Conservation (phyloP, 2,329 filamentous ascomycete species). For the Cladosporium austrohemisphaericum region DNA sequence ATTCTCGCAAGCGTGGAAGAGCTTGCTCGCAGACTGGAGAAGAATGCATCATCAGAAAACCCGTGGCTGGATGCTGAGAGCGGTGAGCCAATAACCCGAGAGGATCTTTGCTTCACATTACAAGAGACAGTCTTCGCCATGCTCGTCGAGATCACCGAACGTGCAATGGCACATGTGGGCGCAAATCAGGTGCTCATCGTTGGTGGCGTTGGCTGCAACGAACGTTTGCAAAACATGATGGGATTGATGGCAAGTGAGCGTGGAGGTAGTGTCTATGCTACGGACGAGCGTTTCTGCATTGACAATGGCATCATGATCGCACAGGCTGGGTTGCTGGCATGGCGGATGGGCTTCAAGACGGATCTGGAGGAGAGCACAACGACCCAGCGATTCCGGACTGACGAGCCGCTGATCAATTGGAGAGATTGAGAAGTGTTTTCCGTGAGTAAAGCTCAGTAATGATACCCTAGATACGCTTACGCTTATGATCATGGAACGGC, state of each 20-base stretch:
- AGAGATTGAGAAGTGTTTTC: slow-evolving; percentile 33
- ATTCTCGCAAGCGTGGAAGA: slow-evolving; percentile 81
- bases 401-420: slow-evolving; percentile 50
- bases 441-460: slow-evolving; percentile 1
- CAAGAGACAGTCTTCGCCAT: slow-evolving; percentile 96
- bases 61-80: slow-evolving; percentile 41
- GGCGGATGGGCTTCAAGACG: slow-evolving; percentile 74
- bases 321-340: slow-evolving; percentile 85
- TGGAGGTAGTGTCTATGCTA: slow-evolving; percentile 87
- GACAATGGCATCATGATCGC: slow-evolving; percentile 99
- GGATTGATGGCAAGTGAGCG: slow-evolving; percentile 85
- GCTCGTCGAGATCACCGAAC: slow-evolving; percentile 97
- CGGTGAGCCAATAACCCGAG: slow-evolving; percentile 64
- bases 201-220: slow-evolving; percentile 92
- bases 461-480: slow-evolving; percentile 10
- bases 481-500: neutral
- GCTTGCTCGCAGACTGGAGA: slow-evolving; percentile 64
- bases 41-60: slow-evolving; percentile 15
- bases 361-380: slow-evolving; percentile 74
- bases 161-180: slow-evolving; percentile 96
- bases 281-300: slow-evolving; percentile 96
- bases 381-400: slow-evolving; percentile 50
- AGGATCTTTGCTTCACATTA: slow-evolving; percentile 86
- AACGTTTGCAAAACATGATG: slow-evolving; percentile 97
- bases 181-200: slow-evolving; percentile 88